A percentile compares a stretch with the other conserved stretches of the same genome.
These are phyloP conservation scores for Hyphopichia fennica DNA, from an alignment of 1,139 yeast genomes.

Conservation along the genomic window DNA sequence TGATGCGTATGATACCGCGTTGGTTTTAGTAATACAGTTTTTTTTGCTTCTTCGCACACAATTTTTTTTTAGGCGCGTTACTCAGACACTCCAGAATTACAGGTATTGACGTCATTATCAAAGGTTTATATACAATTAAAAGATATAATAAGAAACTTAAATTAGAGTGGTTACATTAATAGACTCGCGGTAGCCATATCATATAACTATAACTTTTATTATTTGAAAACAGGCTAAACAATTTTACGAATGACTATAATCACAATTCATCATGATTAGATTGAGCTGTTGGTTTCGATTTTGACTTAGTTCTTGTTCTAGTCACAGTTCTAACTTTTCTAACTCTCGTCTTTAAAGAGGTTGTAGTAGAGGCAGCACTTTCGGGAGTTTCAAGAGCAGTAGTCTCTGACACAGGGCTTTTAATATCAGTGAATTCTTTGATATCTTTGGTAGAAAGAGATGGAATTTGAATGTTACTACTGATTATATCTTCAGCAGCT, in stretches of 20 bases:
- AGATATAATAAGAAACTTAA: too few relatives aligned
- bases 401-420: too few relatives aligned
- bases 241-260: background rate
- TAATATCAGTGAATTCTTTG: too few relatives aligned
- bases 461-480: too few relatives aligned
- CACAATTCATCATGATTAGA: constrained; percentile 1
- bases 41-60: background rate
- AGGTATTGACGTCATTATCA: background rate
- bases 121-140: too few relatives aligned
- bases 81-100: background rate
- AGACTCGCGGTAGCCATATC: too few relatives aligned
- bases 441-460: background rate
- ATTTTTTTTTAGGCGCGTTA: background rate
- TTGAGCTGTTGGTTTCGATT: background rate
- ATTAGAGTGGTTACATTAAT: too few relatives aligned
- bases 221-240: too few relatives aligned
- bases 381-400: background rate
- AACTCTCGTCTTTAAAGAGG: background rate
- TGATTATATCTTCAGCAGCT: background rate
- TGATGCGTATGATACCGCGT: too few relatives aligned
- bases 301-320: background rate
- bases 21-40: background rate
- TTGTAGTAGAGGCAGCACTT: background rate
- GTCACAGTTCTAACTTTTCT: background rate
- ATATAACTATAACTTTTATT: too few relatives aligned